Conservation (phyloP, 108 stramenopile genomes). For the Licmophora abbreviata region DNA sequence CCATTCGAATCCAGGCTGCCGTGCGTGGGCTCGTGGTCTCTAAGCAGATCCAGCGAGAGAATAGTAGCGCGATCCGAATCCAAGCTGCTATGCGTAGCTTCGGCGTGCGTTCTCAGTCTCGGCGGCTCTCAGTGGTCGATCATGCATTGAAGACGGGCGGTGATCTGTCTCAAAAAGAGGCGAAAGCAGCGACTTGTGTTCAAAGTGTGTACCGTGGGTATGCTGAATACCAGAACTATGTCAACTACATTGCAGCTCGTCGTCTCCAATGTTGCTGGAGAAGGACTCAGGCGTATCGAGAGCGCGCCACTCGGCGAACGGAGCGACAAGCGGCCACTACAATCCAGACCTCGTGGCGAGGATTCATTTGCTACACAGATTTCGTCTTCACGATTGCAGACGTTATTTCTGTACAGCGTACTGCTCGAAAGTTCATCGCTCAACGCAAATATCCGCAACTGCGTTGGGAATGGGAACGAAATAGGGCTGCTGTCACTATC, state of each 20-base stretch:
- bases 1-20: constrained; percentile 30
- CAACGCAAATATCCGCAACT: not conserved
- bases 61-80: constrained; percentile 5
- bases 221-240: constrained; percentile 14
- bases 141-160: constrained; percentile 2
- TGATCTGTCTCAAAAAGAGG: constrained; percentile 3
- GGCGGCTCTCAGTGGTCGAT: not conserved
- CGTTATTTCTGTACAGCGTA: constrained; percentile 50
- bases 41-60: constrained; percentile 1
- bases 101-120: not conserved
- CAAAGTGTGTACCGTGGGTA: constrained; percentile 36
- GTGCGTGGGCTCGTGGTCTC: constrained; percentile 24
- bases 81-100: constrained; percentile 6
- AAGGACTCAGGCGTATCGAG: not conserved
- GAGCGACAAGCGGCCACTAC: constrained; percentile 22
- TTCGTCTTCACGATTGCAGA: constrained; percentile 55
- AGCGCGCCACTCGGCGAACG: not conserved
- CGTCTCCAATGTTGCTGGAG: constrained; percentile 32
- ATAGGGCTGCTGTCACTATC: not conserved
- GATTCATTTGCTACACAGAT: constrained; percentile 45
- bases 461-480: not conserved
- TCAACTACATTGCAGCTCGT: constrained; percentile 33
- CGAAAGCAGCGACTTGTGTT: constrained; percentile 14
- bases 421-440: constrained; percentile 11
- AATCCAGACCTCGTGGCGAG: constrained; percentile 62